A percentile compares a stretch with the other conserved stretches of the same genome.
These are phyloP conservation scores for Irpex sp. DNA, from an alignment of 1,284 basidiomycete genomes.

Conservation along the genomic window DNA sequence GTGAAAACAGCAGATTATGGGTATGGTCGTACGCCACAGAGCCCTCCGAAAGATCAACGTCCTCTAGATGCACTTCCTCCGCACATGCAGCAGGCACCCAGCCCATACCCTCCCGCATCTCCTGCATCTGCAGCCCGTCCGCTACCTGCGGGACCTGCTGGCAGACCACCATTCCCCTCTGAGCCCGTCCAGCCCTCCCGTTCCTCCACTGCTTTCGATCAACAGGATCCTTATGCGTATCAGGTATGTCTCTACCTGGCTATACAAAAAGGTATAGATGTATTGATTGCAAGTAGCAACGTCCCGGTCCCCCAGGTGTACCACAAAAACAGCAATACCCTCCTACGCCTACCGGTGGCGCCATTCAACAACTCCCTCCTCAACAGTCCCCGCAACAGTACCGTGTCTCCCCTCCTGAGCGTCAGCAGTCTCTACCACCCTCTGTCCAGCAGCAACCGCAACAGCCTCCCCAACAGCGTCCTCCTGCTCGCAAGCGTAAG, in stretches of 20 bases:
- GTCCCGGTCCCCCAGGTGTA: neutral
- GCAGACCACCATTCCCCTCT: conserved; percentile 24
- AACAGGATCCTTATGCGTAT: conserved; percentile 23
- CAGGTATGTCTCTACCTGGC: conserved; percentile 17
- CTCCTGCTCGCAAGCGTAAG: conserved; percentile 63
- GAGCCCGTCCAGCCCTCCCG: conserved; percentile 23
- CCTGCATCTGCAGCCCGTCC: conserved; percentile 15
- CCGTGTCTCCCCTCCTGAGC: conserved; percentile 21
- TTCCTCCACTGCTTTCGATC: conserved; percentile 16
- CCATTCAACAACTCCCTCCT: conserved; percentile 21
- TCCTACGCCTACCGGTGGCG: neutral
- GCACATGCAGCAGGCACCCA: conserved; percentile 17
- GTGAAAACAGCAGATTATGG: conserved; percentile 21
- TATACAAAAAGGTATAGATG: neutral
- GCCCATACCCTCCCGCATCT: conserved; percentile 20
- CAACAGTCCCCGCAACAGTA: conserved; percentile 31
- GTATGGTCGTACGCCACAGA: conserved; percentile 22
- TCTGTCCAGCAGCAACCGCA: conserved; percentile 24
- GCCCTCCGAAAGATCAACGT: conserved; percentile 13
- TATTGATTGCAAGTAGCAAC: neutral
- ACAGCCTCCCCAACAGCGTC: conserved; percentile 22
- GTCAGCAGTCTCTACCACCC: conserved; percentile 24
- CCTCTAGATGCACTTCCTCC: conserved; percentile 14
- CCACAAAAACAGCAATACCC: conserved; percentile 3
- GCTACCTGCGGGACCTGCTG: conserved; percentile 16